Conservation (phyloP, 1,284 basidiomycete genomes). For the Trichosporon sp. region DNA sequence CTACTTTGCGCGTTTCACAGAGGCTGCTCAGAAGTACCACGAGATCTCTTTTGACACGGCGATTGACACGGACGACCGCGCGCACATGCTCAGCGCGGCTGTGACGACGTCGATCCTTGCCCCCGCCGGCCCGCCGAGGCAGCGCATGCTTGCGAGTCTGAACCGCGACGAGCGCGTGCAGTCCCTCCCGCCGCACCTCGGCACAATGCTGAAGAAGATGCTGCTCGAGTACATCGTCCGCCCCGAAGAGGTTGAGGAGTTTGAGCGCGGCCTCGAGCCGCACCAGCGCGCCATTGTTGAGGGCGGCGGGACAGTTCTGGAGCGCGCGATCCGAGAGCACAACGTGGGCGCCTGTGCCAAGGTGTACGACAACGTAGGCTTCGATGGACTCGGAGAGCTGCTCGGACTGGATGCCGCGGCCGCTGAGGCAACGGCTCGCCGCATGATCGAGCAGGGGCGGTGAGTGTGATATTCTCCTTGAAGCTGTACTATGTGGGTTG, state of each 20-base stretch:
- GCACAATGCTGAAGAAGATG: slow-evolving; percentile 92
- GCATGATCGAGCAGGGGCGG: slow-evolving; percentile 92
- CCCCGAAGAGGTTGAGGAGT: slow-evolving; percentile 78
- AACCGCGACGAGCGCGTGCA: slow-evolving; percentile 91
- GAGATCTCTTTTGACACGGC: slow-evolving; percentile 83
- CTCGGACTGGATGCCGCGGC: slow-evolving; percentile 78
- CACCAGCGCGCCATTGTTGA: slow-evolving; percentile 88
- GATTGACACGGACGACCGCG: slow-evolving; percentile 84
- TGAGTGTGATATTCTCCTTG: slow-evolving; percentile 27
- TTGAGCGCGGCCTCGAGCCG: slow-evolving; percentile 77
- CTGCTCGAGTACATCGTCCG: slow-evolving; percentile 94
- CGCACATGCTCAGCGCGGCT: slow-evolving; percentile 81
- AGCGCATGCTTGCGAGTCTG: slow-evolving; percentile 82
- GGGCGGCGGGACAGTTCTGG: slow-evolving; percentile 81
- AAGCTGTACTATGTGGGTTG: not conserved
- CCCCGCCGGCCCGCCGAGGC: slow-evolving; percentile 91
- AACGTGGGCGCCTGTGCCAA: slow-evolving; percentile 92
- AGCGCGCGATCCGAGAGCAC: slow-evolving; percentile 96
- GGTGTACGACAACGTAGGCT: slow-evolving; percentile 89
- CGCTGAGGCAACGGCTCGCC: slow-evolving; percentile 84
- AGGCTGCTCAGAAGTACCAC: slow-evolving; percentile 92
- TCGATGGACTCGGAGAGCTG: slow-evolving; percentile 75
- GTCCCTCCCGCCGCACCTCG: slow-evolving; percentile 45
- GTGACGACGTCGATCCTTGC: slow-evolving; percentile 96
- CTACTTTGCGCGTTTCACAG: slow-evolving; percentile 82